Base-by-base conservation (phyloP, 2,329 filamentous ascomycete species). In the Penicillium sp. region DNA sequence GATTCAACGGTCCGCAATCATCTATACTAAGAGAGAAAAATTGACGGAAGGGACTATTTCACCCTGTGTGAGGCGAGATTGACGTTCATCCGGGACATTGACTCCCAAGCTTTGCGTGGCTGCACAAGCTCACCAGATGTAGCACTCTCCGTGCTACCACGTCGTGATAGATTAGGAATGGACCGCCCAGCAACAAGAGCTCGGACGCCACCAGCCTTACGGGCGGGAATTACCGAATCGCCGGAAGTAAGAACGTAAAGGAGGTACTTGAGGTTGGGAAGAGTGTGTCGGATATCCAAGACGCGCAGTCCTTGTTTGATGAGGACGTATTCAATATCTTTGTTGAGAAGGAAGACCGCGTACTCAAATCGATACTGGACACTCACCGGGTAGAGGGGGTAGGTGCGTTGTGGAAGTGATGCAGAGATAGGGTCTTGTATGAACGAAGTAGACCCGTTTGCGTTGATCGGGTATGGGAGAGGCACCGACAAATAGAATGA, bases 311-410 rank as follows among this genome's bases (percentile, higher is more conserved):
- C 85, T 57, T 89, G 83, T 1, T 74, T 71, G 52, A 76, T 78
- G 59, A 81, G 73, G 10, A 85, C 65, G 42, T 83, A 75, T 59
- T 97, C 90, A 49, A 98, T 90, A 63, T 97, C 76, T 70, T 97
- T 96, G 72, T 97, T 97, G 13, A 98, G 77, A n/a, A 97, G 74
- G 61, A 97, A 98, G 64, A 95, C 93, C 10, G 78, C 93, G 66
- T 97, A 98, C 61, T 97, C 91, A 68, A 97, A 97, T 2, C 91
- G 83, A 72, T 91, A 97, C 40, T 89, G 82, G 0, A 88, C 81
- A 2, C 80, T 78, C 63, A 79, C 77, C 72, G 86, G 69, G 68
- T 90, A 90, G 0, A 98, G 77, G 0, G 93, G 93, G 61, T 95
- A 98, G 6, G 82, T 83, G 46, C 83, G 76, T 40, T 83, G 78